Evolutionary conservation across 768 basidiomycete genomes (phyloP).

Genomic region (Boletus pseudopeckii): DNA sequence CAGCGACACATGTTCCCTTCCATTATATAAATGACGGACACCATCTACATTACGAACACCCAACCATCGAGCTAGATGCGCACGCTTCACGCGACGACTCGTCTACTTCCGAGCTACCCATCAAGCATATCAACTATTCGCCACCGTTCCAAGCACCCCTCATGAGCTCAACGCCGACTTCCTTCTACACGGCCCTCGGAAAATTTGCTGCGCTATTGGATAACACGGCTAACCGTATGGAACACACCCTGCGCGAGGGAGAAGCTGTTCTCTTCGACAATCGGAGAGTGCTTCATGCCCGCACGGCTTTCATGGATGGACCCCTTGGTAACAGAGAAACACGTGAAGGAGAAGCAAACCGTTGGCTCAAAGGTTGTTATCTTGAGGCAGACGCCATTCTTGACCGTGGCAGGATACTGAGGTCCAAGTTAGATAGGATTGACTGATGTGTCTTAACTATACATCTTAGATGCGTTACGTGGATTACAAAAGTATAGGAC

Average conservation of each 20-base stretch:
- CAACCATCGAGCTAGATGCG: conserved; percentile 64
- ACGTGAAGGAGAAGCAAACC: conserved; percentile 48
- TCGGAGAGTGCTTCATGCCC: conserved; percentile 80
- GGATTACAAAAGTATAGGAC: background rate
- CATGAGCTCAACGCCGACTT: conserved; percentile 43
- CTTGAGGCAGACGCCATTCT: conserved; percentile 63
- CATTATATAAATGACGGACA: conserved; percentile 92
- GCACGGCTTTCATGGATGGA: conserved; percentile 65
- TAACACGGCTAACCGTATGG: conserved; percentile 46
- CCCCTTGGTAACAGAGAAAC: conserved; percentile 27
- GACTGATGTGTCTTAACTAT: background rate
- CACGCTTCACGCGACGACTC: conserved; percentile 8
- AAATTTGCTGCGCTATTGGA: conserved; percentile 60
- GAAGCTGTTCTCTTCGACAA: conserved; percentile 93
- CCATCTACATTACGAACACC: conserved; percentile 68
- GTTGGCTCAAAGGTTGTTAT: conserved; percentile 93
- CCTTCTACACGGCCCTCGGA: conserved; percentile 61
- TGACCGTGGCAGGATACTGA: conserved; percentile 56
- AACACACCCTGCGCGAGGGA: conserved; percentile 73
- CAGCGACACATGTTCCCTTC: conserved; percentile 68
- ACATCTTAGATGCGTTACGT: background rate
- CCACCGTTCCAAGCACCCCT: conserved; percentile 94
- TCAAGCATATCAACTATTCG: conserved; percentile 82
- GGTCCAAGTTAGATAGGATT: conserved; percentile 22
- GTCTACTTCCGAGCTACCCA: conserved; percentile 19